phyloP scores from a whole-genome alignment of 805 yeast species.

The Kodamaea hsintzibuensis region DNA sequence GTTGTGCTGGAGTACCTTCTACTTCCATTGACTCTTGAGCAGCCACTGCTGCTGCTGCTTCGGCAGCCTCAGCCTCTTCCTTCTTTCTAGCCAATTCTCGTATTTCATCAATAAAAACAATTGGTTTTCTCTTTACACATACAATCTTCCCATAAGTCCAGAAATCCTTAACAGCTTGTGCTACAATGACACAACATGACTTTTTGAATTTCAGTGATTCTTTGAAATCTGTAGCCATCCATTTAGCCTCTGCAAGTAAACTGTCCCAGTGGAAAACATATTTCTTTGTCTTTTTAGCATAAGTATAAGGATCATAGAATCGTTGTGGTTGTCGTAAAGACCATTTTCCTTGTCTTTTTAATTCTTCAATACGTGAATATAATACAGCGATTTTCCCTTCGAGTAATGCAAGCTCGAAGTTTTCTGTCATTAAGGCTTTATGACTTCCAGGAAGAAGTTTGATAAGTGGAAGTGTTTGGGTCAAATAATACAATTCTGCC shows the following conservation, averaged over 20 bases:
- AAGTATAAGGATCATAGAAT: constrained; percentile 63
- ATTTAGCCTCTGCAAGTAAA: constrained; percentile 72
- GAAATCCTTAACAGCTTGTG: constrained; percentile 73
- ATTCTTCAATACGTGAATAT: constrained; percentile 87
- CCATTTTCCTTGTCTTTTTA: constrained; percentile 87
- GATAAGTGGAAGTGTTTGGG: constrained; percentile 84
- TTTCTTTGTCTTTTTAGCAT: constrained; percentile 22
- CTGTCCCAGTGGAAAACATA: constrained; percentile 69
- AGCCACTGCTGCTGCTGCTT: background rate
- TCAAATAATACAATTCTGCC: constrained; percentile 82
- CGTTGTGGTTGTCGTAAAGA: constrained; percentile 81
- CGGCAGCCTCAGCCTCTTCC: background rate
- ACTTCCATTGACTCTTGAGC: background rate
- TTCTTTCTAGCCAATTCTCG: background rate
- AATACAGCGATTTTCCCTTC: constrained; percentile 92
- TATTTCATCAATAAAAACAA: constrained; percentile 24
- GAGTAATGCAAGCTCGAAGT: constrained; percentile 78
- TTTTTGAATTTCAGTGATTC: constrained; percentile 70
- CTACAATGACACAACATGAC: constrained; percentile 67
- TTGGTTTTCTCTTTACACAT: constrained; percentile 57
- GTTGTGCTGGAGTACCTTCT: background rate
- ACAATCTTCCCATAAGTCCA: constrained; percentile 72
- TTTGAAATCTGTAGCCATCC: constrained; percentile 79
- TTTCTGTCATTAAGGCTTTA: constrained; percentile 80
- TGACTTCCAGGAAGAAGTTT: constrained; percentile 83